Evolutionary conservation across 441 rosid genomes (phyloP).

Genomic region (Eutrema salsugineum): DNA sequence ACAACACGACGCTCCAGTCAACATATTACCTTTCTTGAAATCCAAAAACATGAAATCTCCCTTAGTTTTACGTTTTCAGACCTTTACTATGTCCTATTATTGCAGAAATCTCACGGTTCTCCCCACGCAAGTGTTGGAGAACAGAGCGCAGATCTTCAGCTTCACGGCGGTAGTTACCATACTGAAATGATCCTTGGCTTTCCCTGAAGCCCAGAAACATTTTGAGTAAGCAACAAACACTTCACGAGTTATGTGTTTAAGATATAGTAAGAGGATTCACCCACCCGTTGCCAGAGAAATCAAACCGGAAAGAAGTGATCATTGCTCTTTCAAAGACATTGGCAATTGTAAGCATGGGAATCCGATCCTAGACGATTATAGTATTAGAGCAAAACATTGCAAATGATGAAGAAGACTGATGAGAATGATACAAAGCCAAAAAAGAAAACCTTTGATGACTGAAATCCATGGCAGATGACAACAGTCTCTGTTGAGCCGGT

Average conservation of each 20-base stretch:
- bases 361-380: conserved; percentile 45
- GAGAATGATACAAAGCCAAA: background rate
- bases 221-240: background rate
- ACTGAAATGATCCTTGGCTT: conserved; percentile 84
- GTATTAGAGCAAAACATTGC: background rate
- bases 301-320: conserved; percentile 70
- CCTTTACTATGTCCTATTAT: conserved; percentile 93
- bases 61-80: background rate
- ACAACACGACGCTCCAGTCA: background rate
- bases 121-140: conserved; percentile 44
- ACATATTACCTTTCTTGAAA: background rate
- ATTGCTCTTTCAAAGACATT: conserved; percentile 46
- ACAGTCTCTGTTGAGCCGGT: conserved; percentile 74
- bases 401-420: background rate
- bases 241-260: background rate
- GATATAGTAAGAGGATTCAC: conserved; percentile 29
- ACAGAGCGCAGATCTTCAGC: conserved; percentile 70
- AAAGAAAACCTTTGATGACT: conserved; percentile 60
- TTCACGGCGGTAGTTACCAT: conserved; percentile 82
- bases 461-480: conserved; percentile 85
- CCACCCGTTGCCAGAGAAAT: conserved; percentile 93
- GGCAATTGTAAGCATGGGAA: conserved; percentile 71
- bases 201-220: conserved; percentile 46
- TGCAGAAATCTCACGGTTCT: conserved; percentile 42
- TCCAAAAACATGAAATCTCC: background rate